Base-by-base conservation (phyloP, 108 stramenopile genomes). In the Asterionellopsis glacialis region DNA sequence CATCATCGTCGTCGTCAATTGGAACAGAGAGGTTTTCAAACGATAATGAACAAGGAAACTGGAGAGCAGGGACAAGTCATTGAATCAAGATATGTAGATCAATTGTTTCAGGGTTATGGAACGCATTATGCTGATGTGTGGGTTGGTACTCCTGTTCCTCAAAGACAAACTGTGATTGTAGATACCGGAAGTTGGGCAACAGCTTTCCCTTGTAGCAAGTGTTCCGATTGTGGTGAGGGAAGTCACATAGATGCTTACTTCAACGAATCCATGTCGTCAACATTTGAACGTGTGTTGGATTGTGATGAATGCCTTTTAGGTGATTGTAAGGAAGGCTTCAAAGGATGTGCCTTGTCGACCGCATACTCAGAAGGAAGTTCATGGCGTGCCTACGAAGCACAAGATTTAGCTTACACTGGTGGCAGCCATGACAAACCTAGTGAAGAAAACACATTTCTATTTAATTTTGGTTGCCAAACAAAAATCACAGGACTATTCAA, bases 121-220 rank as follows among this genome's bases (percentile, higher is more conserved):
- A 96, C 98, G 1, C 98, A 98, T 67, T 96, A 95, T 63, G 81
- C 87, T 41, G 94, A 97, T 64, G 65, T 96, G 10, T 98, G 93
- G 87, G 84, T 87, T 9, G 98, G 98, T 14, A 85, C 93, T 11
- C 96, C 98, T 12, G n/a, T n/a, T 33, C 86, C 96, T 40, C 98
- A 98, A 71, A 80, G 98, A 0, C 95, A 96, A 61, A 96, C 95
- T 16, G 92, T 98, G 54, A 98, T 98, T 68, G 91, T 98, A 59
- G 96, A 97, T 69, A 98, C 98, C 16, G 96, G 96, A 2, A 77
- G 74, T 19, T 82, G 85, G 64, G 80, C 83, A 49, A 98, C 98
- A 18, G 95, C 95, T 51, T 98, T 98, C 72, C 96, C 98, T 11
- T 97, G 96, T 69, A 67, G 65, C 19, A 91, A 76, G 48, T 98